Evolutionary conservation across 2,329 filamentous ascomycete genomes (phyloP).

Genomic region (Pseudocercospora crystallina): DNA sequence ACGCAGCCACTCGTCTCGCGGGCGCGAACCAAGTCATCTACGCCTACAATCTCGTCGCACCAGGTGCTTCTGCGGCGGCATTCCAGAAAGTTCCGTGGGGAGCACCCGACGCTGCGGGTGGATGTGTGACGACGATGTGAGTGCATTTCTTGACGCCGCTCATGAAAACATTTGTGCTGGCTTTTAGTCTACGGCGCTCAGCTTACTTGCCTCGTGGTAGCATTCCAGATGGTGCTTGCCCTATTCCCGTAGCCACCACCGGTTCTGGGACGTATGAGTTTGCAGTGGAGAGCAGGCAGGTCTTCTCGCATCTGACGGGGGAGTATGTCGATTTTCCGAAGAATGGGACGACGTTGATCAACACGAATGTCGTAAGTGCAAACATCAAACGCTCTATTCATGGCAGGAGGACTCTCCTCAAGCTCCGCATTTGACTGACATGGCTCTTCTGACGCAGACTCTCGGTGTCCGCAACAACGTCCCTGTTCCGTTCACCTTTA

Average conservation of each 20-base stretch:
- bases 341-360: no score
- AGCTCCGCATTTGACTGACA: background rate
- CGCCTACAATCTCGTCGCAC: no score
- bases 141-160: no score
- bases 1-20: background rate
- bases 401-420: no score
- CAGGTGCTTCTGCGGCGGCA: background rate
- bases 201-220: background rate
- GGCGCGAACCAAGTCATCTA: background rate
- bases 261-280: slow-evolving; percentile 20
- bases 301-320: slow-evolving; percentile 11
- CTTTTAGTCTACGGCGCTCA: background rate
- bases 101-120: slow-evolving; percentile 12
- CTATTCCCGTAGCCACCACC: slow-evolving; percentile 18
- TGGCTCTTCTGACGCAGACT: no score
- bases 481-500: slow-evolving; percentile 10
- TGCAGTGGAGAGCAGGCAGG: slow-evolving; percentile 19
- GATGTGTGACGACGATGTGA: slow-evolving; percentile 12
- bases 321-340: no score
- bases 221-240: slow-evolving; percentile 16
- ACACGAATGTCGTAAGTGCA: no score
- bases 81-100: slow-evolving; percentile 16
- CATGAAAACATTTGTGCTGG: background rate
- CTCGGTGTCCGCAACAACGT: background rate
- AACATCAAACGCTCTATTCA: no score